phyloP scores from a whole-genome alignment of 176 grass and related monocot species.

The Thalia dealbata region DNA sequence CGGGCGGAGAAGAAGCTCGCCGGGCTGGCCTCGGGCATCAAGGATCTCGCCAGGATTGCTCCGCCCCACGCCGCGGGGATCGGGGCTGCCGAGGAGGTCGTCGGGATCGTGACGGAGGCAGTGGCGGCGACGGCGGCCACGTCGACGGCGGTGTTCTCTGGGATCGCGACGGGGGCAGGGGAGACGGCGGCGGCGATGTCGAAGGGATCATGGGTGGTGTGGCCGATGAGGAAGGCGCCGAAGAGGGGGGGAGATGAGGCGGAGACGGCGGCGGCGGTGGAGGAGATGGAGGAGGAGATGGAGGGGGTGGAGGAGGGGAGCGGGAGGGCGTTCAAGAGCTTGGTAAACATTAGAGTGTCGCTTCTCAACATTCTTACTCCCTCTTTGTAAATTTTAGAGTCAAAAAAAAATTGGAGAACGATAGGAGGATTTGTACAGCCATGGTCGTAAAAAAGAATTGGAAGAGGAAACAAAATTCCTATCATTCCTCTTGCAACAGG shows the following conservation, averaged over 20 bases:
- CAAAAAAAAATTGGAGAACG: background rate
- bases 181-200: background rate
- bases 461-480: no score
- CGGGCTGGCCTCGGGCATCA: background rate
- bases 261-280: background rate
- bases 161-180: background rate
- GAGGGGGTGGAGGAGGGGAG: conserved; percentile 6
- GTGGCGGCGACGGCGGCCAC: background rate
- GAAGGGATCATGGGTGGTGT: background rate
- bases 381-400: background rate
- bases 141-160: background rate
- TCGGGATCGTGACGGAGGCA: background rate
- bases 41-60: background rate
- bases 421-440: background rate
- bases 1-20: conserved; percentile 42
- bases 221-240: background rate
- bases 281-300: background rate
- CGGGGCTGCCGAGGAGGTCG: conserved; percentile 32
- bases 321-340: background rate
- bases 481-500: no score
- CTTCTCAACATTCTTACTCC: conserved; percentile 3
- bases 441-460: background rate
- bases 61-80: conserved; percentile 4
- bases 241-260: background rate
- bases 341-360: conserved; percentile 1